These are phyloP conservation scores for Danielozyma ontarioensis DNA, from an alignment of 805 yeast genomes.

Conservation along the genomic window DNA sequence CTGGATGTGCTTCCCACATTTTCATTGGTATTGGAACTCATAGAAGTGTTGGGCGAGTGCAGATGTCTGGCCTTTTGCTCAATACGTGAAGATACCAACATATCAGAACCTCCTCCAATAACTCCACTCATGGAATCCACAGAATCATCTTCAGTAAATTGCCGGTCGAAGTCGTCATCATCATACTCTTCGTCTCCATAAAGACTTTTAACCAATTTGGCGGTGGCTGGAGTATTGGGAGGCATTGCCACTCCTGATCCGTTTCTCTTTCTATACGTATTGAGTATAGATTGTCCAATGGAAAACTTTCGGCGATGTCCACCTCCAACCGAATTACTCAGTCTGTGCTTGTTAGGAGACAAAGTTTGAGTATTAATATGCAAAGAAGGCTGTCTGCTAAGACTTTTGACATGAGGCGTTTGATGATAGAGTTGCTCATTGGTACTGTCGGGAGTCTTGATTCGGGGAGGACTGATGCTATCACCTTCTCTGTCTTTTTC, in stretches of 20 bases:
- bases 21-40: slow-evolving; percentile 10
- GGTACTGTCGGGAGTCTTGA: slow-evolving; percentile 26
- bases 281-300: slow-evolving; percentile 52
- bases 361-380: slow-evolving; percentile 24
- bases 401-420: slow-evolving; percentile 14
- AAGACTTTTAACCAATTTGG: slow-evolving; percentile 26
- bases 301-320: slow-evolving; percentile 60
- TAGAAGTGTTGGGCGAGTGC: slow-evolving; percentile 25
- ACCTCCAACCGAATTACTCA: slow-evolving; percentile 30
- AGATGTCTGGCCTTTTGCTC: slow-evolving; percentile 45
- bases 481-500: slow-evolving; percentile 13
- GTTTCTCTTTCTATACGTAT: slow-evolving; percentile 45
- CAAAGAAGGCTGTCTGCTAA: slow-evolving; percentile 36
- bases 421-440: slow-evolving; percentile 12
- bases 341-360: slow-evolving; percentile 33
- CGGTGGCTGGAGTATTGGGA: slow-evolving; percentile 55
- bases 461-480: slow-evolving; percentile 5
- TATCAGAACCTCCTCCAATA: slow-evolving; percentile 51
- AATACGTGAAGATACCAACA: slow-evolving; percentile 54
- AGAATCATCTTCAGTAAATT: slow-evolving; percentile 50
- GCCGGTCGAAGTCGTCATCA: slow-evolving; percentile 27
- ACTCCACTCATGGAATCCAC: slow-evolving; percentile 50
- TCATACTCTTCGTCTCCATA: slow-evolving; percentile 22
- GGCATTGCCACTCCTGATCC: slow-evolving; percentile 35
- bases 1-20: slow-evolving; percentile 4